phyloP scores from a whole-genome alignment of 192 early-diverging fungal species.

The Funneliformis mosseae region DNA sequence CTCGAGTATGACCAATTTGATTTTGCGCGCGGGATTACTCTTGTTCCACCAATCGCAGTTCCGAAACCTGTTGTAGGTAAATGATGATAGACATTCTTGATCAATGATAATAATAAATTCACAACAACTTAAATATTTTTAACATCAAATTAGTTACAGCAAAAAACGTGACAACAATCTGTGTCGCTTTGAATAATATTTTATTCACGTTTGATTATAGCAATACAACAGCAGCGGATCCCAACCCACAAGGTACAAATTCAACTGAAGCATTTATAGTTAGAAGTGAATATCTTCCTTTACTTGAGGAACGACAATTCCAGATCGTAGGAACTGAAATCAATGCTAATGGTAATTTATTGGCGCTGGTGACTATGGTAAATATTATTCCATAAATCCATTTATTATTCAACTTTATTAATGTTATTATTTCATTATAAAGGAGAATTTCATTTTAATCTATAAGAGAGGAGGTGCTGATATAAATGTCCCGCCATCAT shows the following conservation, averaged over 20 bases:
- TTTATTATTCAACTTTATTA: neutral
- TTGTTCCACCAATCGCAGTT: neutral
- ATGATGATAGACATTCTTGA: neutral
- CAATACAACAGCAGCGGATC: neutral
- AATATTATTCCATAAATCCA: neutral
- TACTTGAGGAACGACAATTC: slow-evolving; percentile 2
- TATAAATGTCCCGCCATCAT: neutral
- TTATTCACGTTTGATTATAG: slow-evolving; percentile 12
- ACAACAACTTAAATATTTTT: neutral
- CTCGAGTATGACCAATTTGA: slow-evolving; percentile 16
- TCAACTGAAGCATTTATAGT: slow-evolving; percentile 19
- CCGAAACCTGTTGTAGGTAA: slow-evolving; percentile 11
- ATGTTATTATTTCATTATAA: neutral
- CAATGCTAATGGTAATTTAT: slow-evolving; percentile 11
- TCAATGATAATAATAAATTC: neutral
- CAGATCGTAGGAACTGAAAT: slow-evolving; percentile 12
- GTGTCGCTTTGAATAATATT: slow-evolving; percentile 10
- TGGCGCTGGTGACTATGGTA: slow-evolving; percentile 18
- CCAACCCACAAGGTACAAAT: neutral
- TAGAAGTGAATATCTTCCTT: neutral
- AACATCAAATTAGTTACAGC: slow-evolving; percentile 1
- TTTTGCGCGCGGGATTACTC: slow-evolving; percentile 2
- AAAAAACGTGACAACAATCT: slow-evolving; percentile 7
- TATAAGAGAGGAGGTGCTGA: slow-evolving; percentile 13
- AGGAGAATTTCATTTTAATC: slow-evolving; percentile 22